Base-by-base conservation (phyloP, 2,329 filamentous ascomycete species). In the Pseudogymnoascus sp. region DNA sequence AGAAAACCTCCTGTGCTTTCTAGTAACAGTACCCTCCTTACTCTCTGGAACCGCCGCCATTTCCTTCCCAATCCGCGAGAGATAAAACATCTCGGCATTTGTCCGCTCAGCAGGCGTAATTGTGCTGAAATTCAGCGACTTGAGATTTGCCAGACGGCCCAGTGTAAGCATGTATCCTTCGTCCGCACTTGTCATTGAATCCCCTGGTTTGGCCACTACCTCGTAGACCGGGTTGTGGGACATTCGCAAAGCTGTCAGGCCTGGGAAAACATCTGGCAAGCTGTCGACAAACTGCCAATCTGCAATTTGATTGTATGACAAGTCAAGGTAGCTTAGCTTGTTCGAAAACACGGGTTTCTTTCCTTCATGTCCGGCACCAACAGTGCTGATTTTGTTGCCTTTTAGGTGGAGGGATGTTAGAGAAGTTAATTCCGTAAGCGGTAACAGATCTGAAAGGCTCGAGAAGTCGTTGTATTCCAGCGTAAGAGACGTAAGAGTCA, bases 61-160 rank as follows among this genome's bases (percentile, higher is more conserved):
- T 70, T 94, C 89, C 64, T 85, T 86, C 9, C 83, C 89, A 62
- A 97, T 94, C 60, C 89, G 83, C 0, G 87, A 90, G 9, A 97
- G 83, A 72, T 99, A 99, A 72, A 96, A 99, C 69, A 93, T 87
- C 68, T 97, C 94, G 4, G 91, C 91, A 69, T 97, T 94, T 60
- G 84, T 80, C 15, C 93, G 85, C 71, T 97, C 92, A 41, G 87
- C 83, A 1, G 78, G 67, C 0, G 85, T 86, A 66, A 97, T 86
- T 14, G 77, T 76, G 64, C 85, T 86, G 71, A 89, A 91, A 71
- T 94, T 94, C 30, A 97, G 80, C 0, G 78, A 79, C 60, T 80
- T 81, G 8, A 97, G 80, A 1, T 77, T 76, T 1, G 82, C 80
- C 1, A 97, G 77, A 2, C 91, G 88, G 28, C 87, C 90, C 25